Conservation (phyloP, 768 basidiomycete species). For the Artomyces pyxidatus region DNA sequence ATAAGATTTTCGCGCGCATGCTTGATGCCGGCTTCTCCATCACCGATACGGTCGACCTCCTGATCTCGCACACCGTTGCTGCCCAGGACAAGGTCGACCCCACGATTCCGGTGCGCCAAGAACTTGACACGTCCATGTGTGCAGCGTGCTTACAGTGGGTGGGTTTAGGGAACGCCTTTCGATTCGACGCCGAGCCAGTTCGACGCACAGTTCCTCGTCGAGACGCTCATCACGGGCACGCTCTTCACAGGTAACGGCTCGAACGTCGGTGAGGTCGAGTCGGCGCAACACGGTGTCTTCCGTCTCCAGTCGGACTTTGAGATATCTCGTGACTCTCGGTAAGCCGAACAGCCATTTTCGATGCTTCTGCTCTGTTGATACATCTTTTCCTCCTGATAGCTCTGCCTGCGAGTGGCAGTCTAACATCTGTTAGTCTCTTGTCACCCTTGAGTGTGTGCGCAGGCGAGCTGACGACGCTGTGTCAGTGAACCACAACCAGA, state of each 20-base stretch:
- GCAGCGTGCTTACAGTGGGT: not conserved
- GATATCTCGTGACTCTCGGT: not conserved
- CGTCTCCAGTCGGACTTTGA: not conserved
- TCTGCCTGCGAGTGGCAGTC: slow-evolving; percentile 20
- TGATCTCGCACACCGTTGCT: not conserved
- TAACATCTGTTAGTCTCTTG: slow-evolving; percentile 12
- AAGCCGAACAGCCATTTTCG: too few relatives aligned
- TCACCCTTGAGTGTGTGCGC: not conserved
- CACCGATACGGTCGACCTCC: too few relatives aligned
- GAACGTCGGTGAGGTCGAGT: not conserved
- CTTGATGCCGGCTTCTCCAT: not conserved
- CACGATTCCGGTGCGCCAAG: not conserved
- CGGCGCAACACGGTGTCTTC: not conserved
- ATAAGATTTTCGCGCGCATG: not conserved
- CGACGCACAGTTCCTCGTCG: not conserved
- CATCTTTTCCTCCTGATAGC: too few relatives aligned
- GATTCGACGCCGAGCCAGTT: not conserved
- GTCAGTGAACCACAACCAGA: slow-evolving; percentile 13
- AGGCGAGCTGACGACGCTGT: not conserved
- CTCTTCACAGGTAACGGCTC: not conserved
- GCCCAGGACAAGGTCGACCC: not conserved
- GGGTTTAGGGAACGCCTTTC: not conserved
- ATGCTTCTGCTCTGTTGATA: not conserved
- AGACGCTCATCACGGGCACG: not conserved
- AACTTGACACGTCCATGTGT: too few relatives aligned